Evolutionary conservation across 768 basidiomycete genomes (phyloP).

Genomic region (Hericium alpestre): DNA sequence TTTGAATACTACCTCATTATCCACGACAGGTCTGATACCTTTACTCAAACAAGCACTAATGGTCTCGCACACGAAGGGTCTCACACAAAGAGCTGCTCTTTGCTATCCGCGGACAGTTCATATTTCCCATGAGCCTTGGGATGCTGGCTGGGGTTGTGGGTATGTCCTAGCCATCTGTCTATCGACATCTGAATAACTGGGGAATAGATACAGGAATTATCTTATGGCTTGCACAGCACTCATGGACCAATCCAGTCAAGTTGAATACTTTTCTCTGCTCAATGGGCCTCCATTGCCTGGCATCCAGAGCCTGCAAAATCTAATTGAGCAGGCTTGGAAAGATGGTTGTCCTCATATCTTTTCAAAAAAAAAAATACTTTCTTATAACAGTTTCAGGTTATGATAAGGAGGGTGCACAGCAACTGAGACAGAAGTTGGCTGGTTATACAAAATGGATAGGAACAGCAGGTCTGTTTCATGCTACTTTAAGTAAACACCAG

Average conservation of each 20-base stretch:
- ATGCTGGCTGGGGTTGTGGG: neutral
- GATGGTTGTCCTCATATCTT: neutral
- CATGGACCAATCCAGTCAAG: conserved; percentile 42
- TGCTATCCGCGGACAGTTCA: neutral
- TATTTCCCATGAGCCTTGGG: neutral
- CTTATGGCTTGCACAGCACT: conserved; percentile 65
- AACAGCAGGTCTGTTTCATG: conserved; percentile 45
- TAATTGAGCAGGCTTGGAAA: neutral
- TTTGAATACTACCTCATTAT: neutral
- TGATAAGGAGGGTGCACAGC: conserved; percentile 53
- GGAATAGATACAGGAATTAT: conserved; percentile 67
- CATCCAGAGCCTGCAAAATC: neutral
- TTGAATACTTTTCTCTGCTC: conserved; percentile 29
- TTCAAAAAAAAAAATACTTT: neutral
- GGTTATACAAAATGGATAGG: conserved; percentile 71
- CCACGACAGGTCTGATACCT: neutral
- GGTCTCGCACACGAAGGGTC: neutral
- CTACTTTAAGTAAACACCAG: too few species aligned
- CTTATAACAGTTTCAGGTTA: conserved; percentile 35
- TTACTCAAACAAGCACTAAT: neutral
- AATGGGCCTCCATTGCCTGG: neutral
- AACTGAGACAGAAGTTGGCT: conserved; percentile 42
- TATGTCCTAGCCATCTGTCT: conserved; percentile 15
- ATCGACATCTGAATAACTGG: conserved; percentile 51
- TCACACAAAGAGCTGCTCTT: neutral